Percentiles rank a stretch among this genome's conserved stretches.
These are phyloP conservation scores for Eurotiales sp. DNA, from an alignment of 2,329 filamentous ascomycete genomes.

Conservation along the genomic window DNA sequence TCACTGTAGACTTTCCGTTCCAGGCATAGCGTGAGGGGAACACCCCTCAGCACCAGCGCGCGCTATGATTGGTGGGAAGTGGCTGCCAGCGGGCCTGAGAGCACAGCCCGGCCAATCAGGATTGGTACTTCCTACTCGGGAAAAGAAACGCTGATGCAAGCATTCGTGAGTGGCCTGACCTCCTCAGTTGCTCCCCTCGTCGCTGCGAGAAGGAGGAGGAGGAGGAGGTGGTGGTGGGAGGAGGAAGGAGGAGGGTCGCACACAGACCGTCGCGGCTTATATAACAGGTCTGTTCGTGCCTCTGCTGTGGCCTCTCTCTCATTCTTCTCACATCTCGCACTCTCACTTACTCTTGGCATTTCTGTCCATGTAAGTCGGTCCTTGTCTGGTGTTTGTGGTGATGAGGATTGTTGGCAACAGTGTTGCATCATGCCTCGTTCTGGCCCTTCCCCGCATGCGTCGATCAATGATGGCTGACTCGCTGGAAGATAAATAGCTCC, in stretches of 20 bases:
- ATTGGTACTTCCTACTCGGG: neutral
- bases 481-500: neutral
- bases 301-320: neutral
- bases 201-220: too few species aligned
- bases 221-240: too few species aligned
- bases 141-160: neutral
- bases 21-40: slow-evolving; percentile 6
- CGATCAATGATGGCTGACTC: neutral
- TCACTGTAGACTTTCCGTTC: neutral
- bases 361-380: too few species aligned
- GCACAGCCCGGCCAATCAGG: neutral
- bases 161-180: neutral
- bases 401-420: too few species aligned
- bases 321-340: too few species aligned
- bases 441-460: slow-evolving; percentile 4
- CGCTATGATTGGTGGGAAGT: neutral
- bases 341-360: too few species aligned
- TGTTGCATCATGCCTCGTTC: neutral
- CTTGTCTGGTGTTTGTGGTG: too few species aligned
- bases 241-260: too few species aligned
- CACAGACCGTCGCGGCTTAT: too few species aligned
- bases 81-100: neutral
- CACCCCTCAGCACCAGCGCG: neutral
- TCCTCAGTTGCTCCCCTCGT: too few species aligned
- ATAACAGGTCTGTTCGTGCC: neutral